These are phyloP conservation scores for Skeletonema marinoi DNA, from an alignment of 108 stramenopile genomes.

Conservation along the genomic window DNA sequence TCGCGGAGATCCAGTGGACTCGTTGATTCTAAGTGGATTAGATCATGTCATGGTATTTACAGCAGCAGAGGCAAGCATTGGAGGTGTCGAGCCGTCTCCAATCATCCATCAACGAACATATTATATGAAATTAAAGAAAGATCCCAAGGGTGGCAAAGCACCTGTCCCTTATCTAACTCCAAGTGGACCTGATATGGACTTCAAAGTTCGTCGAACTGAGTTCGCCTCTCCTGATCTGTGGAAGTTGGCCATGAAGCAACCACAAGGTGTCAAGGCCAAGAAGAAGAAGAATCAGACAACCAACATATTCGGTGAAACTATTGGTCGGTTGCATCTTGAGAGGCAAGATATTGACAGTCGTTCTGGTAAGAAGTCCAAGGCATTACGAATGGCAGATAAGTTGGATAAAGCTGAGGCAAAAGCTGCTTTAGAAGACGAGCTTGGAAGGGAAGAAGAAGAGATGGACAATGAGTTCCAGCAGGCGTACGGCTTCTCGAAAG, in stretches of 20 bases:
- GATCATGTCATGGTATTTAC: constrained; percentile 96
- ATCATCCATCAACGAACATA: constrained; percentile 82
- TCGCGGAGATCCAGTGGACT: constrained; percentile 92
- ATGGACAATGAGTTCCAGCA: constrained; percentile 75
- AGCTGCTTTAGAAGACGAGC: constrained; percentile 77
- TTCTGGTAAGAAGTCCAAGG: constrained; percentile 84
- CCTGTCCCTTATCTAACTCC: constrained; percentile 86
- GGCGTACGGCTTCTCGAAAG: constrained; percentile 65
- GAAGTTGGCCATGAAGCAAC: constrained; percentile 91
- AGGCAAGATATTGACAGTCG: constrained; percentile 93
- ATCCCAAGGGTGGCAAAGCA: constrained; percentile 78
- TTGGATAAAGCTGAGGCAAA: constrained; percentile 69
- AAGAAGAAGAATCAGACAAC: constrained; percentile 94
- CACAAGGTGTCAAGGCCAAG: constrained; percentile 54
- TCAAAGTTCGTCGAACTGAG: constrained; percentile 85
- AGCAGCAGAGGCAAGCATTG: constrained; percentile 47
- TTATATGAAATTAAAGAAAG: constrained; percentile 84
- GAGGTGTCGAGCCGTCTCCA: constrained; percentile 43
- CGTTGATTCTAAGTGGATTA: constrained; percentile 84
- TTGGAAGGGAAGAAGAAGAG: constrained; percentile 67
- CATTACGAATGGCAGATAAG: constrained; percentile 84
- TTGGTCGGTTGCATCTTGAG: constrained; percentile 96
- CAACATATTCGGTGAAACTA: constrained; percentile 94
- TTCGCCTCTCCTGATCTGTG: constrained; percentile 92
- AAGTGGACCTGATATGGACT: constrained; percentile 96